These are phyloP conservation scores for Pichia heedii DNA, from an alignment of 805 yeast genomes.

Conservation along the genomic window DNA sequence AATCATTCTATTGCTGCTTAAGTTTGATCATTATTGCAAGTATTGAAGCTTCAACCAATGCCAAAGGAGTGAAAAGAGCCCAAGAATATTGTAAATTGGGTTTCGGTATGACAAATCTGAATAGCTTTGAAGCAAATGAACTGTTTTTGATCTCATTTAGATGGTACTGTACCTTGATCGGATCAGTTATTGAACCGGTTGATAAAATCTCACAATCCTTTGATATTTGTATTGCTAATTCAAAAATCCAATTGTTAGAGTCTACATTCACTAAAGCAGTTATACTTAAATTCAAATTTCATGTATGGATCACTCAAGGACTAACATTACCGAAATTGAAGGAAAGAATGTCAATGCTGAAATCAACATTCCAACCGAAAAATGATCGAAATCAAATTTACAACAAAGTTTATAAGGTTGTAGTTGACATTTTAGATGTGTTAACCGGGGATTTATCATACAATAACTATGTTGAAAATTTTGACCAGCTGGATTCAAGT, in stretches of 20 bases:
- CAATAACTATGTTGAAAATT: background rate
- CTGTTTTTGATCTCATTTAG: constrained; percentile 33
- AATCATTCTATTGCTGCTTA: constrained; percentile 31
- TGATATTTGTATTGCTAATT: constrained; percentile 13
- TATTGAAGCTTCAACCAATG: constrained; percentile 21
- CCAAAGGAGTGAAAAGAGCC: constrained; percentile 29
- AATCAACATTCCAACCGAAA: background rate
- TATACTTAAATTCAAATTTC: constrained; percentile 10
- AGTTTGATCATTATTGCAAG: constrained; percentile 34
- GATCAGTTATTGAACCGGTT: constrained; percentile 33
- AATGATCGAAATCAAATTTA: background rate
- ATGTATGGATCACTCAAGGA: constrained; percentile 13
- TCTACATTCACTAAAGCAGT: constrained; percentile 1
- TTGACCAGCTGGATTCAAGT: background rate
- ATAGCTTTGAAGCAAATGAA: constrained; percentile 26
- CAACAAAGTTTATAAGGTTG: background rate
- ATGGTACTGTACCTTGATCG: constrained; percentile 33
- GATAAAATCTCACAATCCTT: constrained; percentile 24
- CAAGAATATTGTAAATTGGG: constrained; percentile 35
- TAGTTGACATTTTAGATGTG: constrained; percentile 2
- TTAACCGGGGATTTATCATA: constrained; percentile 7
- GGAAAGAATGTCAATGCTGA: constrained; percentile 5
- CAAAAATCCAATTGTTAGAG: constrained; percentile 6
- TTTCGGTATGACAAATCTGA: constrained; percentile 26
- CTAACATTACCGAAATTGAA: constrained; percentile 6